phyloP scores from a whole-genome alignment of 2,329 filamentous ascomycete genomes.

The Fonsecaea pedrosoi region DNA sequence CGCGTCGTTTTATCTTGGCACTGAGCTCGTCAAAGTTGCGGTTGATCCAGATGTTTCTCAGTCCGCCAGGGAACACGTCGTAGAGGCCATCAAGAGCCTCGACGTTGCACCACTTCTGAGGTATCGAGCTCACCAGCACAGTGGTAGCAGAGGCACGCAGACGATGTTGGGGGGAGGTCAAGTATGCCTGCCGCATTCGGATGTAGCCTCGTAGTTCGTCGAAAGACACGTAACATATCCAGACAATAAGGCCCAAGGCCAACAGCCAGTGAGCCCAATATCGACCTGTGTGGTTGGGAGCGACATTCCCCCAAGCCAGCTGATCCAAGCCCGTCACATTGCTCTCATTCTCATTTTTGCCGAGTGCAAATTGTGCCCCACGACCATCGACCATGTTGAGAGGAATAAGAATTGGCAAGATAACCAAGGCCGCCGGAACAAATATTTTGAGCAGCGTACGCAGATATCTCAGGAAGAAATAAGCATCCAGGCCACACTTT shows the following conservation, averaged over 20 bases:
- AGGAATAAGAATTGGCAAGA: constrained; percentile 84
- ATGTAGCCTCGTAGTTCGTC: constrained; percentile 86
- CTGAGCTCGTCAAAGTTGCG: constrained; percentile 82
- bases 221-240: constrained; percentile 88
- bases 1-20: constrained; percentile 80
- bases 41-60: constrained; percentile 96
- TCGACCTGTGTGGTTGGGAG: constrained; percentile 66
- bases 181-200: constrained; percentile 89
- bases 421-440: constrained; percentile 75
- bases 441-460: constrained; percentile 90
- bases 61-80: constrained; percentile 93
- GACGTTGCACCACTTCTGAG: constrained; percentile 84
- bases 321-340: constrained; percentile 75
- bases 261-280: constrained; percentile 87
- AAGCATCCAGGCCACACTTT: constrained; percentile 94
- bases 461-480: constrained; percentile 94
- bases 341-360: constrained; percentile 48
- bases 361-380: constrained; percentile 60
- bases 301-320: constrained; percentile 88
- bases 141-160: constrained; percentile 93
- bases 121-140: constrained; percentile 89
- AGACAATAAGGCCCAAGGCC: constrained; percentile 77
- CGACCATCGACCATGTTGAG: constrained; percentile 78
- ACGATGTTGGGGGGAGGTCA: constrained; percentile 93
- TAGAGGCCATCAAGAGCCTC: constrained; percentile 83